Evolutionary conservation across 768 basidiomycete species (phyloP).

Genomic region (Naganishia antarctica): DNA sequence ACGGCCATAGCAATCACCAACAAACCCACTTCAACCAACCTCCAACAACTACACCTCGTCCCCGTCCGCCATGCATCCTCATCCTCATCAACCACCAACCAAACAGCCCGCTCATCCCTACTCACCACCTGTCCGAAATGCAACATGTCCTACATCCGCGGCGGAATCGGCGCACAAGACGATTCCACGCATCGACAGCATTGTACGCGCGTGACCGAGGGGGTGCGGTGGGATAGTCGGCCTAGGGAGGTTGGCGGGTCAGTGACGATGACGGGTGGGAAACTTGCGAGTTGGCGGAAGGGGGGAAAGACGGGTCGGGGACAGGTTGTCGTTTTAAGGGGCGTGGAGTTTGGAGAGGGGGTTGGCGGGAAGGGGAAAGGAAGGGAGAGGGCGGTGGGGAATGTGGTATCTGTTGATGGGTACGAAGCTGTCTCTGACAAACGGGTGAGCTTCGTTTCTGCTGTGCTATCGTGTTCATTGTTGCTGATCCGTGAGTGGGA

Average conservation of each 20-base stretch:
- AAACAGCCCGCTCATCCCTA: neutral
- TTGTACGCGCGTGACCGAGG: constrained; percentile 40
- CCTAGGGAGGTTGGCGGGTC: constrained; percentile 16
- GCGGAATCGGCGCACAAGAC: constrained; percentile 33
- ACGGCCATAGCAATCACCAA: neutral
- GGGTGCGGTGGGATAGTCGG: constrained; percentile 42
- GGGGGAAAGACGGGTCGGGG: constrained; percentile 26
- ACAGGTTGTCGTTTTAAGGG: constrained; percentile 13
- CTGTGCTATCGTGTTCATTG: neutral
- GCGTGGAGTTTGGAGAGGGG: constrained; percentile 29
- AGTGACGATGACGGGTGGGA: constrained; percentile 5
- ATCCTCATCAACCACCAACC: neutral
- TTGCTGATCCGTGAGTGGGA: neutral
- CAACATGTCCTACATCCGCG: constrained; percentile 45
- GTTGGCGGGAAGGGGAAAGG: constrained; percentile 28
- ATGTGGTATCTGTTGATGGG: constrained; percentile 13
- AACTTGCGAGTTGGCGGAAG: constrained; percentile 9
- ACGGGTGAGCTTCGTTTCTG: neutral
- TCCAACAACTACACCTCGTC: constrained; percentile 30
- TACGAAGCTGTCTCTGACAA: neutral
- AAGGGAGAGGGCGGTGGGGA: constrained; percentile 30
- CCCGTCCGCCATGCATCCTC: constrained; percentile 18
- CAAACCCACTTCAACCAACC: neutral
- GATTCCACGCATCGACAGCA: constrained; percentile 38
- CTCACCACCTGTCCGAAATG: constrained; percentile 40